phyloP scores from a whole-genome alignment of 306 rosid species.

The Quercus aquifolioides region DNA sequence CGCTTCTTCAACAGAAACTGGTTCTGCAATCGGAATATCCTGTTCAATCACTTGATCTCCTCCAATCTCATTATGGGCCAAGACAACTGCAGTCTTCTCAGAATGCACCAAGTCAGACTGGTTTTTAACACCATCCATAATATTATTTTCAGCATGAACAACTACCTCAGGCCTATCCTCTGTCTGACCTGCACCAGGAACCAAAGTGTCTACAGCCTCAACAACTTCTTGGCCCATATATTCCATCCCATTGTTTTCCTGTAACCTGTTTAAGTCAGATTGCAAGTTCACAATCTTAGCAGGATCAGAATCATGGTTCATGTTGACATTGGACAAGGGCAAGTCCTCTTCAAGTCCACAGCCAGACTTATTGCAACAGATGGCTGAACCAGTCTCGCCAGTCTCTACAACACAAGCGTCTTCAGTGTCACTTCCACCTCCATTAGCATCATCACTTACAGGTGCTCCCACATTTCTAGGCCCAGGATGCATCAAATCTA shows the following conservation, averaged over 20 bases:
- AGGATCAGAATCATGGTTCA: slow-evolving; percentile 39
- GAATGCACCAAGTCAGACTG: slow-evolving; percentile 22
- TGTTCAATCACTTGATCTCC: slow-evolving; percentile 30
- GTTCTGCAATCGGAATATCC: slow-evolving; percentile 27
- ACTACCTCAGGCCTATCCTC: slow-evolving; percentile 32
- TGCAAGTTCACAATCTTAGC: slow-evolving; percentile 37
- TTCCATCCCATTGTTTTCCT: slow-evolving; percentile 31
- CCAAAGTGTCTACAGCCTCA: slow-evolving; percentile 18
- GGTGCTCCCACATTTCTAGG: slow-evolving; percentile 48
- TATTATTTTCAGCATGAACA: slow-evolving; percentile 30
- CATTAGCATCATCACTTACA: slow-evolving; percentile 54
- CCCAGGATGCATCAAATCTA: slow-evolving; percentile 53
- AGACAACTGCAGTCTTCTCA: slow-evolving; percentile 16
- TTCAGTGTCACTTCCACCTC: slow-evolving; percentile 75
- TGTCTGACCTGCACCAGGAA: slow-evolving; percentile 35
- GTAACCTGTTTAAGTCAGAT: slow-evolving; percentile 29
- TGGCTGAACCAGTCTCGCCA: slow-evolving; percentile 52
- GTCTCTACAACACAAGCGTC: slow-evolving; percentile 63
- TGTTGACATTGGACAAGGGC: slow-evolving; percentile 34
- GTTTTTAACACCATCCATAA: slow-evolving; percentile 24
- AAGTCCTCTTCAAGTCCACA: slow-evolving; percentile 52
- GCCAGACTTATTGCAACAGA: slow-evolving; percentile 52
- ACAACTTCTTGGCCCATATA: slow-evolving; percentile 23
- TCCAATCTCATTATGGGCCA: slow-evolving; percentile 27
- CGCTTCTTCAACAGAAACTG: slow-evolving; percentile 24